Base-by-base conservation (phyloP, 2,329 filamentous ascomycete genomes). In the Hypoxylon sp. region DNA sequence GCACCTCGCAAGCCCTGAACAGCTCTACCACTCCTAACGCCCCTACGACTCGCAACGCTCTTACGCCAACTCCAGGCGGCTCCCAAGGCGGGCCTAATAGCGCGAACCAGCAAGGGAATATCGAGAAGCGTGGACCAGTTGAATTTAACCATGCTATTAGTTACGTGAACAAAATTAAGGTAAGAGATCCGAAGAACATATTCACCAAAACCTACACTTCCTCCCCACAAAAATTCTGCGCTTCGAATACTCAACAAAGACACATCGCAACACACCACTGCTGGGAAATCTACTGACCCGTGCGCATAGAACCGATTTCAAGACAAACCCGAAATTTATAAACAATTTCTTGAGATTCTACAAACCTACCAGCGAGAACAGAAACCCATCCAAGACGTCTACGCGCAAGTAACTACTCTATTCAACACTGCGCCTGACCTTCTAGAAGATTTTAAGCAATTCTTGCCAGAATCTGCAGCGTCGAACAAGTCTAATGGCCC, bases 161-260 rank as follows among this genome's bases (percentile, higher is more conserved):
- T 79, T 99, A 99, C 77, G 96, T 99, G 60, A 99, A 99, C 79
- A 99, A 99, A 83, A 99, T 99, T 76, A 99, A 99, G 91, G 94
- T 96, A 83, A 80, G 87, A 74, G 26, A 61, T 9, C 8, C 59
- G 17, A 54, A 13, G 33, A 54, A 39, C 31, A 33, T 29, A 26
- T 42, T 37, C 5, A 24, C 31, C 39, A 55, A 29, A 29, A 22
- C 53, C 19, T 8, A n/a, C 33, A 26, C 52, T 55, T 17, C n/a
- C 42, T 19, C 60, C 47, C 60, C 63, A 61, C 35, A 67, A 69
- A 59, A 67, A 67, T 57, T 59, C 22, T 17, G 10, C n/a, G 3
- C 33, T 29, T 44, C n/a, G 8, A 14, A 14, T 29, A 11, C n/a
- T 50, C 9, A 22, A 44, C n/a, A 60, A 52, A 60, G 31, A 44